phyloP scores from a whole-genome alignment of 768 basidiomycete genomes.

The Cystobasidium tubakii region DNA sequence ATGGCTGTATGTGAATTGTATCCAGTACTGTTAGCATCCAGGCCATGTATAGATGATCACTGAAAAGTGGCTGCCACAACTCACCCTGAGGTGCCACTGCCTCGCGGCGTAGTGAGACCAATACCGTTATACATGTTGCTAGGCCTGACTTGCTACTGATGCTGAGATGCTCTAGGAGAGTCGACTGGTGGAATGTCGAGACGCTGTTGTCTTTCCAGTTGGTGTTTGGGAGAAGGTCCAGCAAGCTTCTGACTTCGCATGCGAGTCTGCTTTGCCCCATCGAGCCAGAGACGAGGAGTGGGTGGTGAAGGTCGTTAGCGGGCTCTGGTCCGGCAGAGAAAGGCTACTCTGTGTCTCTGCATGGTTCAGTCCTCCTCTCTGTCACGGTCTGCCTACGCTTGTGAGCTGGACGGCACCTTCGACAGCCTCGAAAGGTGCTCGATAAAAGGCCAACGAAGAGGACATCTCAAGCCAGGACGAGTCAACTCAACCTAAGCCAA shows the following conservation, averaged over 20 bases:
- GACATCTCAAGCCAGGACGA: conserved; percentile 23
- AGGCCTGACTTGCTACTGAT: no score
- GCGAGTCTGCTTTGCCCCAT: neutral
- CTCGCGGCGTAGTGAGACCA: conserved; percentile 31
- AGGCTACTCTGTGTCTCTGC: neutral
- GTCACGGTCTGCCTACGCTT: neutral
- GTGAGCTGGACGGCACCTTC: neutral
- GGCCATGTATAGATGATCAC: neutral
- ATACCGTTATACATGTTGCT: conserved; percentile 31
- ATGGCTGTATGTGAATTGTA: conserved; percentile 16
- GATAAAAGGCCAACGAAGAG: neutral
- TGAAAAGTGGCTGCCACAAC: conserved; percentile 1
- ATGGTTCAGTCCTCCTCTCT: neutral
- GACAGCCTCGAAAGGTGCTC: neutral
- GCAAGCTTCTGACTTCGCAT: neutral
- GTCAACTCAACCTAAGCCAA: conserved; percentile 34
- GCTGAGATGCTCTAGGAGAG: no score
- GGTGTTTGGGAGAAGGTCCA: neutral
- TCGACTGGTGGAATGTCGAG: no score
- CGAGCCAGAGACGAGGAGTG: neutral
- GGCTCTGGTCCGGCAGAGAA: neutral
- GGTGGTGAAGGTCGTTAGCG: neutral
- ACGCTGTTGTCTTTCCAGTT: no score
- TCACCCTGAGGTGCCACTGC: conserved; percentile 34
- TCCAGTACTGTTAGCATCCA: neutral